Evolutionary conservation across 179 eudicot species (phyloP), one percentile per base, ranked within the genome.

Genomic region (Spergularia azorica): DNA sequence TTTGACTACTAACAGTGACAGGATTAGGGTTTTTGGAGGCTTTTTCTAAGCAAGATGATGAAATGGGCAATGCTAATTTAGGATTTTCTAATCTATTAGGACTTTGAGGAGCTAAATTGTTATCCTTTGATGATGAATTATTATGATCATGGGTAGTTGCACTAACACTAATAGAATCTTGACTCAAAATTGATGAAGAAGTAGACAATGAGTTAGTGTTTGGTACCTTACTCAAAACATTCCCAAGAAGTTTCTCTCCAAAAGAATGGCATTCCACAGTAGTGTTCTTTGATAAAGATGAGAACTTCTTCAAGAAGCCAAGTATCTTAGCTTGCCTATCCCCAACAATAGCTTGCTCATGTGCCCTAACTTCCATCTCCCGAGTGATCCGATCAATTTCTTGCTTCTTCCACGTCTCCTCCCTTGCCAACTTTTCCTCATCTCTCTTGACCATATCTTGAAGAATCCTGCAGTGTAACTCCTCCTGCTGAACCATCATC

Each of bases 391-490:
- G 87, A 64, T 89, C 91, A 82, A 85, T 76, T 48, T 94, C 92
- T 80, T 89, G 87, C 72, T 80, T 87, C 80, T 79, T 89, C 98
- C 98, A 92, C 63, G 92, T 94, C 21, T 94, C 94, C 57, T 94
- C 95, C 54, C 84, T 88, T 0, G 86, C 88, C 50, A 80, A 84
- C 83, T 83, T 87, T 41, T 85, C 95, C 18, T 94, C 88, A 67
- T 94, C 97, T 74, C 90, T 84, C 77, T 80, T 92, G 51, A 85
- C 72, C 87, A 94, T 90, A 73, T 92, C 97, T 64, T 88, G 85
- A 2, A 94, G 84, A 16, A 94, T 83, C 87, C 88, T 94, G 57
- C 83, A 83, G 46, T 94, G 93, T 43, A 92, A 78, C 63, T 90
- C 82, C 39, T 94, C 97, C 79, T 94, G 98, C 17, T 84, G 88